Evolutionary conservation across 2,329 filamentous ascomycete species (phyloP).

Genomic region (Penicillium sp.): DNA sequence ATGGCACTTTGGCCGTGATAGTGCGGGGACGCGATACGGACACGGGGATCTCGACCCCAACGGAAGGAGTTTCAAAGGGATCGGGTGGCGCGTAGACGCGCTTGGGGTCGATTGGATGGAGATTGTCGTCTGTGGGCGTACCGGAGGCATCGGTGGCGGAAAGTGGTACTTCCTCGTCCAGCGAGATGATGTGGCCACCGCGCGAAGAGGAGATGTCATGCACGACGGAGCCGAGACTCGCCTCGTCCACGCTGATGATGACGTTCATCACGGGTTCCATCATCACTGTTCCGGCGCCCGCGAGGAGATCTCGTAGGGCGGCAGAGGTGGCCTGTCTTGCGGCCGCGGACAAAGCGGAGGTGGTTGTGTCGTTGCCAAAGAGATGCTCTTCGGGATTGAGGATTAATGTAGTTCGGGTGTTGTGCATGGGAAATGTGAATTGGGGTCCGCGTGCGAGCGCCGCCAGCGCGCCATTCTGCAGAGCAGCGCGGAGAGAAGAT

Average conservation of each 20-base stretch:
- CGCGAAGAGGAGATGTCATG: slow-evolving; percentile 71
- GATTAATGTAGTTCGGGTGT: slow-evolving; percentile 62
- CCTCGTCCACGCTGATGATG: slow-evolving; percentile 78
- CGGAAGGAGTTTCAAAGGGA: slow-evolving; percentile 53
- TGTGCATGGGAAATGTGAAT: slow-evolving; percentile 72
- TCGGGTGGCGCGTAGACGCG: slow-evolving; percentile 85
- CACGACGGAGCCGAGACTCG: slow-evolving; percentile 71
- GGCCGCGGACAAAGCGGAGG: slow-evolving; percentile 62
- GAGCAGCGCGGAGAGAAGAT: slow-evolving; percentile 45
- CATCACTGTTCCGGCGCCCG: slow-evolving; percentile 50
- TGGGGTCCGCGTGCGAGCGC: slow-evolving; percentile 80
- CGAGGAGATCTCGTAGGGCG: slow-evolving; percentile 55
- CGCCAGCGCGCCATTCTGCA: slow-evolving; percentile 75
- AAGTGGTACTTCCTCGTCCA: slow-evolving; percentile 48
- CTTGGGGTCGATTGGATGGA: slow-evolving; percentile 56
- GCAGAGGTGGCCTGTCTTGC: slow-evolving; percentile 62
- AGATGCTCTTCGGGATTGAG: slow-evolving; percentile 62
- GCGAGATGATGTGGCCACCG: slow-evolving; percentile 67
- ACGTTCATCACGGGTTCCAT: slow-evolving; percentile 94
- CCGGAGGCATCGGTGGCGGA: slow-evolving; percentile 24
- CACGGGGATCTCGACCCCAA: slow-evolving; percentile 21
- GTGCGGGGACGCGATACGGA: slow-evolving; percentile 47
- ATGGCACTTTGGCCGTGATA: slow-evolving; percentile 79
- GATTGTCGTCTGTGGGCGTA: slow-evolving; percentile 21
- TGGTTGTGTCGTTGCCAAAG: slow-evolving; percentile 60